phyloP scores from a whole-genome alignment of 78 protist genomes.

The Cavenderia fasciculata region DNA sequence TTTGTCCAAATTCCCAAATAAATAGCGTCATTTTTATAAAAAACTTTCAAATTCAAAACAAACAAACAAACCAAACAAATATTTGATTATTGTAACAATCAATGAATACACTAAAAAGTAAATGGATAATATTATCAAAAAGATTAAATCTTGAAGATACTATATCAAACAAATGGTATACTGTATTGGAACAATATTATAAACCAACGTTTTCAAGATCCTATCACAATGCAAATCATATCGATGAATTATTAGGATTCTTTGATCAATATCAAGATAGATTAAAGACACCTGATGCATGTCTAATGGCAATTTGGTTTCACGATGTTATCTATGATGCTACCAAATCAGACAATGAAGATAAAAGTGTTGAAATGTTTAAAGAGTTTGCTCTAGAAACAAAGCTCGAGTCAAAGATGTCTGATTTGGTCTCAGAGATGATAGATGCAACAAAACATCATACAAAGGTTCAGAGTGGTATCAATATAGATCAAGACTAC shows the following conservation, averaged over 20 bases:
- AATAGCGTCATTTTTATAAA: too few species aligned
- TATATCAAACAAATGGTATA: background rate
- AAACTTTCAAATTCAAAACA: too few species aligned
- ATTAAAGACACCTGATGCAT: background rate
- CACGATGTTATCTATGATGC: constrained; percentile 65
- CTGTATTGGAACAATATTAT: background rate
- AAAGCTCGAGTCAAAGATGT: background rate
- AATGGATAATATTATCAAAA: background rate
- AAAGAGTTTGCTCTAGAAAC: background rate
- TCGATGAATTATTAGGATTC: constrained; percentile 18
- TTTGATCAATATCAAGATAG: background rate
- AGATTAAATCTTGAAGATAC: background rate
- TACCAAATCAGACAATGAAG: constrained; percentile 56
- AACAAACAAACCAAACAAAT: too few species aligned
- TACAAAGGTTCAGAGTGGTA: background rate
- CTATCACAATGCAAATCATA: constrained; percentile 45
- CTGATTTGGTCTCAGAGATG: background rate
- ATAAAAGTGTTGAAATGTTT: background rate
- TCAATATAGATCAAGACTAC: constrained; percentile 8
- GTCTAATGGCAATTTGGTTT: constrained; percentile 53
- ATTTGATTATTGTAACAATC: too few species aligned
- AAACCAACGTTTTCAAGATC: constrained; percentile 12
- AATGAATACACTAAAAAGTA: too few species aligned
- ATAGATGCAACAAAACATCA: constrained; percentile 44
- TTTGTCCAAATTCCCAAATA: too few species aligned